Percentiles rank a stretch among this genome's conserved stretches.
phyloP scores from a whole-genome alignment of 2,329 filamentous ascomycete genomes.

The Ophiostoma perfectum region DNA sequence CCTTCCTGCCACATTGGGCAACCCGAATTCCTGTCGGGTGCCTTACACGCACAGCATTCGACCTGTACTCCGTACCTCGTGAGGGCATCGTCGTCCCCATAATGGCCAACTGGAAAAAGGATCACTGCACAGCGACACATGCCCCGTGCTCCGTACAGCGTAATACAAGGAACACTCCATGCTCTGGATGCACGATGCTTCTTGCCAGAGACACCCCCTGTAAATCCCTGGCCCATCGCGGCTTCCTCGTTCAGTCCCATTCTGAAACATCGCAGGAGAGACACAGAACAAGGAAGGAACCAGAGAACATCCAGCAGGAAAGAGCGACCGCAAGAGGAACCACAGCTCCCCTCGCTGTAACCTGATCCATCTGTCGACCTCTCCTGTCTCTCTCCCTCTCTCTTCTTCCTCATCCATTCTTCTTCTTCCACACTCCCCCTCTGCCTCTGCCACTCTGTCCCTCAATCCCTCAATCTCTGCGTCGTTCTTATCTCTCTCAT shows the following conservation, averaged over 20 bases:
- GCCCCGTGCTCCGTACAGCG: not conserved
- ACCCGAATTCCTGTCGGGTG: too few species aligned
- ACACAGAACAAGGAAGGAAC: constrained; percentile 16
- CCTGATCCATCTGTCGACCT: not conserved
- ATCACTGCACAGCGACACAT: not conserved
- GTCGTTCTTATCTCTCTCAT: not conserved
- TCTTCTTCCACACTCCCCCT: not conserved
- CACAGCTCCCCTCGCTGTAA: not conserved
- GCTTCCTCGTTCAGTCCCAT: constrained; percentile 23
- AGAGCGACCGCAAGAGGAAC: not conserved
- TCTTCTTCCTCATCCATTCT: not conserved
- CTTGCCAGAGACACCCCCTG: not conserved
- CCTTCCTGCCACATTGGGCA: constrained; percentile 5
- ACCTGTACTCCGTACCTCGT: not conserved
- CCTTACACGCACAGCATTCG: not conserved
- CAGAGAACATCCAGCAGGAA: not conserved
- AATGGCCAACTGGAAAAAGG: not conserved
- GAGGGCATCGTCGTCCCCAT: not conserved
- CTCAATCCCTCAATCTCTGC: not conserved
- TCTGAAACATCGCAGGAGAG: constrained; percentile 26
- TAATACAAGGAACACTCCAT: not conserved
- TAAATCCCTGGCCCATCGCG: constrained; percentile 20
- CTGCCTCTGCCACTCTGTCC: not conserved
- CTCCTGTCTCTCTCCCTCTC: too few species aligned
- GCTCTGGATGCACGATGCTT: not conserved